These are phyloP conservation scores for Galeopsis tetrahit DNA, from an alignment of 257 asterid genomes.

Conservation along the genomic window DNA sequence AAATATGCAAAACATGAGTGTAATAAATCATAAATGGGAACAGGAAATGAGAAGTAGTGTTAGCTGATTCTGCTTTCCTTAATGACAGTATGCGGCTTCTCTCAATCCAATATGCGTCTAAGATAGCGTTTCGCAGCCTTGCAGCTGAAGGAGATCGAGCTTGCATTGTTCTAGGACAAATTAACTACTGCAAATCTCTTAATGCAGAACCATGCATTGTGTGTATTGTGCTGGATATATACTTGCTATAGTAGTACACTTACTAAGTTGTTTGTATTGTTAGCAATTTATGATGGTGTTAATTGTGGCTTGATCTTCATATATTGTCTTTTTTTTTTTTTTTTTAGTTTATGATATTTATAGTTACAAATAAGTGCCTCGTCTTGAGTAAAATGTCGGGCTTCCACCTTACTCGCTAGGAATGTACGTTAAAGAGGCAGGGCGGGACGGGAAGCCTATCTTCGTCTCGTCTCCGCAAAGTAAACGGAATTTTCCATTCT, in stretches of 20 bases:
- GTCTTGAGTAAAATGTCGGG: too few relatives aligned
- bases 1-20: background rate
- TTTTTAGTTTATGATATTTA: too few relatives aligned
- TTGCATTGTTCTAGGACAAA: constrained; percentile 74
- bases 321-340: too few relatives aligned
- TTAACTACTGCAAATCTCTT: constrained; percentile 67
- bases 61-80: background rate
- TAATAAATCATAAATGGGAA: background rate
- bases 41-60: background rate
- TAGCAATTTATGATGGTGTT: too few relatives aligned
- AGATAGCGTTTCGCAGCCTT: constrained; percentile 54
- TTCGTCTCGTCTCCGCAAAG: too few relatives aligned
- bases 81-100: background rate
- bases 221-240: background rate
- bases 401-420: too few relatives aligned
- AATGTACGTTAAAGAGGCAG: too few relatives aligned
- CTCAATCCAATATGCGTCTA: background rate
- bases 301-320: too few relatives aligned
- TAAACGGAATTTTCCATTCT: too few relatives aligned
- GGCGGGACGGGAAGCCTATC: too few relatives aligned
- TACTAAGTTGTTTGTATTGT: constrained; percentile 7
- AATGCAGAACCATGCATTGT: too few relatives aligned
- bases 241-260: background rate
- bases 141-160: constrained; percentile 60
- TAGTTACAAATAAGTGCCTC: too few relatives aligned